phyloP scores from a whole-genome alignment of 1,139 yeast genomes.

The Komagataea norvegica region DNA sequence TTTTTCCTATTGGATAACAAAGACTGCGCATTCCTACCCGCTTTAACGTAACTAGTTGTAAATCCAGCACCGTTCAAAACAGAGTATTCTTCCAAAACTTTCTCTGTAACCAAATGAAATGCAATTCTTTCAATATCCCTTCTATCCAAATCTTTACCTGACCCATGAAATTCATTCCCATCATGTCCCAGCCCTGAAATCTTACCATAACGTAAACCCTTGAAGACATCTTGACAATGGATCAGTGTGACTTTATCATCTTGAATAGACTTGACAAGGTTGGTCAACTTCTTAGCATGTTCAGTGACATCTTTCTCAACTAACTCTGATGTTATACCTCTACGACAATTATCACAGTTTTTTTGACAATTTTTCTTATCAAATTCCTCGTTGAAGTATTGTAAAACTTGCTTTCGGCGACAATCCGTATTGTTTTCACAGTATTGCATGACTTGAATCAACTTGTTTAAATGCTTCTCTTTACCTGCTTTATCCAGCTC shows the following conservation, averaged over 20 bases:
- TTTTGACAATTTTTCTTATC: constrained; percentile 60
- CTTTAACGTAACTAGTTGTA: constrained; percentile 66
- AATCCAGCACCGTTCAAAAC: constrained; percentile 72
- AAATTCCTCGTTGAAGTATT: constrained; percentile 83
- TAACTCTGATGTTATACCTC: constrained; percentile 40
- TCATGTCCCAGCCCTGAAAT: constrained; percentile 63
- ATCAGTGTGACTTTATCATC: constrained; percentile 64
- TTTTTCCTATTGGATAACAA: constrained; percentile 42
- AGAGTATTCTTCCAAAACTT: constrained; percentile 68
- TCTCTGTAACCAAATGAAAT: constrained; percentile 66
- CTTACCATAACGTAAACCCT: constrained; percentile 66
- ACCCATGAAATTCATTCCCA: constrained; percentile 57
- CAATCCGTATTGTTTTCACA: constrained; percentile 92
- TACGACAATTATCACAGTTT: constrained; percentile 82
- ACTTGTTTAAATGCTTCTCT: constrained; percentile 72
- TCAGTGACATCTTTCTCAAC: constrained; percentile 66
- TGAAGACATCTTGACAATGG: constrained; percentile 77
- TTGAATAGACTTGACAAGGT: constrained; percentile 54
- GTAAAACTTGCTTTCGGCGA: constrained; percentile 80
- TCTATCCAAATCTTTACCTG: constrained; percentile 57
- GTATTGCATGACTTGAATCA: constrained; percentile 82
- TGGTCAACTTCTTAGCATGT: constrained; percentile 54
- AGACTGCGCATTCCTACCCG: constrained; percentile 49
- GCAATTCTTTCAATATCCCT: constrained; percentile 77
- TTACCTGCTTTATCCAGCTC: constrained; percentile 60